Conservation (phyloP, 116 monocot species). For the Thalassia testudinum region DNA sequence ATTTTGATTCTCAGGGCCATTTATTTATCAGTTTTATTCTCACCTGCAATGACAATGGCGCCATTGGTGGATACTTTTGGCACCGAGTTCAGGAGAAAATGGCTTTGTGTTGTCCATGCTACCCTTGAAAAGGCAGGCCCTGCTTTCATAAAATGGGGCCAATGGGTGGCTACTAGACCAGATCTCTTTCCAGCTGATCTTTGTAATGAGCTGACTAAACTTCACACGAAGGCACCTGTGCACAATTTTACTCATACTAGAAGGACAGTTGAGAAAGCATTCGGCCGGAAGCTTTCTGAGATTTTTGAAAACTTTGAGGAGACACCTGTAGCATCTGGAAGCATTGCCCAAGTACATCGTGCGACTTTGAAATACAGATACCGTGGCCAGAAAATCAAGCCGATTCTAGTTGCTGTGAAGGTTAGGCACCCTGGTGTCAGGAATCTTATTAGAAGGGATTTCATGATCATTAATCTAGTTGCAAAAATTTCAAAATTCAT, state of each 20-base stretch:
- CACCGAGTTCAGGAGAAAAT: slow-evolving; percentile 36
- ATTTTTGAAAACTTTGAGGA: slow-evolving; percentile 89
- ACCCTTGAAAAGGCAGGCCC: slow-evolving; percentile 79
- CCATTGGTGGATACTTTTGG: slow-evolving; percentile 55
- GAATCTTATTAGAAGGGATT: slow-evolving; percentile 66
- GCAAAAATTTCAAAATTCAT: slow-evolving; percentile 47
- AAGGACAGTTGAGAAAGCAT: slow-evolving; percentile 64
- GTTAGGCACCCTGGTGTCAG: slow-evolving; percentile 88
- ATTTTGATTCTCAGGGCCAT: slow-evolving; percentile 37
- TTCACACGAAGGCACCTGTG: slow-evolving; percentile 70
- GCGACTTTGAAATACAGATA: slow-evolving; percentile 51
- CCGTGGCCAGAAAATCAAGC: slow-evolving; percentile 21
- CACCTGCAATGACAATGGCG: slow-evolving; percentile 39
- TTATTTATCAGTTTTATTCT: slow-evolving; percentile 44
- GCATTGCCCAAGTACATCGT: slow-evolving; percentile 79
- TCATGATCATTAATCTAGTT: slow-evolving; percentile 59
- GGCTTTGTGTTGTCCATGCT: slow-evolving; percentile 45
- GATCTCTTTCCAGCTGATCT: slow-evolving; percentile 81
- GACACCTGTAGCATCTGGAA: slow-evolving; percentile 76
- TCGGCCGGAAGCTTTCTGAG: slow-evolving; percentile 54
- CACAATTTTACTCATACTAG: slow-evolving; percentile 67
- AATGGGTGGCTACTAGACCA: slow-evolving; percentile 92
- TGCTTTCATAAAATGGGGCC: slow-evolving; percentile 95
- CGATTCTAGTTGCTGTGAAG: slow-evolving; percentile 69
- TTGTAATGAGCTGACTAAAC: slow-evolving; percentile 59